Evolutionary conservation across 495 filamentous ascomycete species (phyloP), one percentile per base, ranked within the genome.

Genomic region (Tuber microsphaerosporum): DNA sequence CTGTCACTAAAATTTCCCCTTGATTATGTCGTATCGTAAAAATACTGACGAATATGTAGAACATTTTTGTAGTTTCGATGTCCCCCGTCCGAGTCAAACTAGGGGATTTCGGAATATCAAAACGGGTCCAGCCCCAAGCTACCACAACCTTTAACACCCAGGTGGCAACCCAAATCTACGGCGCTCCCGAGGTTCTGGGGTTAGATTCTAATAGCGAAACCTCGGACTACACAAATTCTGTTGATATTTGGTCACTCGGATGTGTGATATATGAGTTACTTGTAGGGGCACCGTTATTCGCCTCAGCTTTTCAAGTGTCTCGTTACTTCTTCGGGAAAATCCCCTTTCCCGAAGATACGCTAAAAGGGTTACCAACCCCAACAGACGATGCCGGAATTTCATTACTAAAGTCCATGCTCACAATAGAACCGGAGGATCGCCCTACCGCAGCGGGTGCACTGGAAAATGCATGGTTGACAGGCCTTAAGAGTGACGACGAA

Each of bases 1-100:
- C 14, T 65, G 17, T 4, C 5, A 34, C 56, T 26, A 8, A 48
- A 48, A 4, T 41, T 41, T 41, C 44, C 93, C 97, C 68, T 90
- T 89, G 31, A 85, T 84, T 81, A 65, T 34, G 2, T 65, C 4
- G 26, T 5, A 1, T 31, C 12, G 31, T 26, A 17, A 19, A 7
- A 34, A 16, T 65, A 34, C 56, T 65, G 26, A 65, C 14, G 12
- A 65, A 34, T 76, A 48, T 26, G 42, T 26, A 77, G 48, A 75
- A 77, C 19, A 72, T 75, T 48, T 45, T 75, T 26, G 51, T 75
- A 14, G 76, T 37, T 20, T 76, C 74, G 17, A 34, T 61, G 5
- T 76, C 71, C 8, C 76, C 76, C 6, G 44, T 71, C 17, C 31
- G 61, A 44, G 71, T 78, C 44, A 76, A 78, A 45, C 75, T 78